Conservation (phyloP, 108 stramenopile species). For the Halocafeteria seosinensis region DNA sequence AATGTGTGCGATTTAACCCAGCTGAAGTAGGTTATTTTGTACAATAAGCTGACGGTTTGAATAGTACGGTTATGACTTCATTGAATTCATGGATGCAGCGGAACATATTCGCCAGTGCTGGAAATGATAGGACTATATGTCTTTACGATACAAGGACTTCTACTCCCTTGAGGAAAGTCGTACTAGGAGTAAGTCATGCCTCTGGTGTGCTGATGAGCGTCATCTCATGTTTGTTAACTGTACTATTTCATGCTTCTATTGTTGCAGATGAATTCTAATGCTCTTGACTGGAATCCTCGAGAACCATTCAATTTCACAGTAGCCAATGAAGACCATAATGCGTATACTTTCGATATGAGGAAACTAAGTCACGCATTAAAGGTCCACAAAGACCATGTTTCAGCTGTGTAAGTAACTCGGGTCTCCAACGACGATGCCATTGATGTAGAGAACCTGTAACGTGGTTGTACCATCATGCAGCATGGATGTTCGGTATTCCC, state of each 20-base stretch:
- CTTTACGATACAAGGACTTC: slow-evolving; percentile 71
- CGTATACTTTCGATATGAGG: slow-evolving; percentile 91
- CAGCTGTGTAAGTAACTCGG: too few relatives aligned
- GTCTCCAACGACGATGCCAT: too few relatives aligned
- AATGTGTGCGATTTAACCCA: slow-evolving; percentile 76
- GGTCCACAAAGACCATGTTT: slow-evolving; percentile 93
- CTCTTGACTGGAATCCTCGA: slow-evolving; percentile 97
- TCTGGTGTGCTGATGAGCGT: too few relatives aligned
- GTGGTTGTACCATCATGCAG: too few relatives aligned
- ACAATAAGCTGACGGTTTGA: too few relatives aligned
- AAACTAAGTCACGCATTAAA: slow-evolving; percentile 57
- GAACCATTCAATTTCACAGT: slow-evolving; percentile 91
- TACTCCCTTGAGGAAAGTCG: slow-evolving; percentile 66
- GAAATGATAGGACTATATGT: slow-evolving; percentile 68
- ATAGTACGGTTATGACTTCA: too few relatives aligned
- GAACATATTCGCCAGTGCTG: slow-evolving; percentile 66
- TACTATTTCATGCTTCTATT: too few relatives aligned
- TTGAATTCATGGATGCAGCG: too few relatives aligned
- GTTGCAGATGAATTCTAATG: slow-evolving; percentile 72
- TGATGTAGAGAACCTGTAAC: too few relatives aligned
- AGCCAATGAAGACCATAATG: slow-evolving; percentile 76
- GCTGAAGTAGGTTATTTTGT: too few relatives aligned
- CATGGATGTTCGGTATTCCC: slow-evolving; percentile 74
- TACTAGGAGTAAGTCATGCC: too few relatives aligned
- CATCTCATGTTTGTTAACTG: too few relatives aligned